A percentile compares a stretch with the other conserved stretches of the same genome.
phyloP scores from a whole-genome alignment of 371 early-diverging fungal genomes.

The Saksenaea vasiformis region DNA sequence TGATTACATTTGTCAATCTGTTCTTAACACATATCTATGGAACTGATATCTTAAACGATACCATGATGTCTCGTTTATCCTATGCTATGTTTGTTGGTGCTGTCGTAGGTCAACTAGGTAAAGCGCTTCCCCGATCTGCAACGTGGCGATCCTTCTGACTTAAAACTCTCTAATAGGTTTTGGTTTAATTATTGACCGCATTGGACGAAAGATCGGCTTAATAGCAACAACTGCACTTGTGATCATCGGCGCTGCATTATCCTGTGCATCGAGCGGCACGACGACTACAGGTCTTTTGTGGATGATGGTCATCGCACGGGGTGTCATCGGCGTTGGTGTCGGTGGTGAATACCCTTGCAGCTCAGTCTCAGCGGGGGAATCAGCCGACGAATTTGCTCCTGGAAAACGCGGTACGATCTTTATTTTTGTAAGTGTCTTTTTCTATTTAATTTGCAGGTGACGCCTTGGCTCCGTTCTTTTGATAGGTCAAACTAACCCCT shows the following conservation, averaged over 20 bases:
- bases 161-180: constrained; percentile 21
- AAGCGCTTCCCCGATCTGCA: not conserved
- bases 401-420: constrained; percentile 50
- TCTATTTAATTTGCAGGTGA: not conserved
- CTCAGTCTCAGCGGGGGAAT: constrained; percentile 55
- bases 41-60: constrained; percentile 15
- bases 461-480: not conserved
- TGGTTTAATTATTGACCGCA: constrained; percentile 51
- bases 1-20: constrained; percentile 27
- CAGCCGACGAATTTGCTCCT: constrained; percentile 55
- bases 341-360: constrained; percentile 61
- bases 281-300: constrained; percentile 45
- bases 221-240: constrained; percentile 52
- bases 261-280: constrained; percentile 37
- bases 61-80: constrained; percentile 30
- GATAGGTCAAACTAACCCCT: constrained; percentile 3
- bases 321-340: constrained; percentile 57
- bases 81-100: constrained; percentile 41
- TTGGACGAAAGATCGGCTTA: constrained; percentile 56
- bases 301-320: constrained; percentile 56
- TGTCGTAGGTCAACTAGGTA: constrained; percentile 38
- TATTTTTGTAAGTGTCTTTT: constrained; percentile 36
- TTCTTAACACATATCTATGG: constrained; percentile 30
- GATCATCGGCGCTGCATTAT: constrained; percentile 52
- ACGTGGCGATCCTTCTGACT: not conserved